phyloP scores from a whole-genome alignment of 176 grass and related monocot genomes.

The Carex myosuroides region DNA sequence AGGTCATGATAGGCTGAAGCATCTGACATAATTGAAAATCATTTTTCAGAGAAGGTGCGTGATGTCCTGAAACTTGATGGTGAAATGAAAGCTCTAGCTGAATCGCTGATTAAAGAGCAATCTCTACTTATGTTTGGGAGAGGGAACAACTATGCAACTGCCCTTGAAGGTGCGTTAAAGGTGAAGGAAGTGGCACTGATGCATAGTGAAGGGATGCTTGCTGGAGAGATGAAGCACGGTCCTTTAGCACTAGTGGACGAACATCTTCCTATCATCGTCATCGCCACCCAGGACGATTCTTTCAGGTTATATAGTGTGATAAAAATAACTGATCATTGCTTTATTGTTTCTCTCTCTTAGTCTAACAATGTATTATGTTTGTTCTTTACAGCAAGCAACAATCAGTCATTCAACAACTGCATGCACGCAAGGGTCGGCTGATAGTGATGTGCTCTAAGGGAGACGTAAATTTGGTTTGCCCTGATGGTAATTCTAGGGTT shows the following conservation, averaged over 20 bases:
- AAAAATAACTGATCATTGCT: background rate
- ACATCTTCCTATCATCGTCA: conserved; percentile 81
- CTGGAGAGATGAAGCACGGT: conserved; percentile 97
- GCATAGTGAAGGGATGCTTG: conserved; percentile 96
- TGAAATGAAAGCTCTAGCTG: conserved; percentile 84
- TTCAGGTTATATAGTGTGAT: conserved; percentile 46
- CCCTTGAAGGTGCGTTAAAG: conserved; percentile 84
- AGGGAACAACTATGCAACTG: conserved; percentile 91
- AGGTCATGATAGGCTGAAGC: background rate
- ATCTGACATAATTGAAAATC: background rate
- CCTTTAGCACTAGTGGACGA: conserved; percentile 91
- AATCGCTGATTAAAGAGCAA: conserved; percentile 55
- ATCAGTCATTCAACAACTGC: conserved; percentile 90
- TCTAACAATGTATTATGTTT: background rate
- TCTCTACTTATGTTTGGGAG: conserved; percentile 88
- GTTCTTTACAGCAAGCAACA: conserved; percentile 64
- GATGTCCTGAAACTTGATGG: conserved; percentile 77
- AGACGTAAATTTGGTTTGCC: conserved; percentile 39
- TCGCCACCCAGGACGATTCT: conserved; percentile 67
- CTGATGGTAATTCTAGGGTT: conserved; percentile 55
- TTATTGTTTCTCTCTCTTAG: background rate
- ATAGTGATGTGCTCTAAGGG: conserved; percentile 82
- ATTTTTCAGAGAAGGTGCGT: conserved; percentile 35
- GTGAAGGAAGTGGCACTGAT: conserved; percentile 92
- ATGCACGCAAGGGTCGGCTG: conserved; percentile 74